These are phyloP conservation scores for Sclerotinia sclerotiorum DNA, from an alignment of 2,329 filamentous ascomycete species.

Conservation along the genomic window DNA sequence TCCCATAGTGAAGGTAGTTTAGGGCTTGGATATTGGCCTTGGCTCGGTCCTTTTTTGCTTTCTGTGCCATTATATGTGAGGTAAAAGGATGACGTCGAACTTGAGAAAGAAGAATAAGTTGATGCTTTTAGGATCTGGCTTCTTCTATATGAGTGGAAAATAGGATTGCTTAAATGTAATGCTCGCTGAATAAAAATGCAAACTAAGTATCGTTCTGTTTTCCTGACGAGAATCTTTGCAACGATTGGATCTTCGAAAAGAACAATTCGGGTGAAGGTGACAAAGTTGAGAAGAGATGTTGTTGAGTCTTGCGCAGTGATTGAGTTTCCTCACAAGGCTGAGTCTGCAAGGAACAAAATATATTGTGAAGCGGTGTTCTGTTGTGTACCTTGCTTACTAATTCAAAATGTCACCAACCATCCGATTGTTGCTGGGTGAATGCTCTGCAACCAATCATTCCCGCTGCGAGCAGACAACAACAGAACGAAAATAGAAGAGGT, in stretches of 20 bases:
- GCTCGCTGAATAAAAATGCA: neutral
- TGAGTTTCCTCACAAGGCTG: conserved; percentile 21
- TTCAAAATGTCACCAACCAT: neutral
- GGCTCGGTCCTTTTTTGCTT: conserved; percentile 55
- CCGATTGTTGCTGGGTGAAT: conserved; percentile 25
- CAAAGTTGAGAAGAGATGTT: neutral
- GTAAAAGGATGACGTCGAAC: neutral
- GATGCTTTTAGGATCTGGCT: conserved; percentile 7
- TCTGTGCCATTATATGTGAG: conserved; percentile 38
- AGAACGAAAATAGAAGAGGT: conserved; percentile 12
- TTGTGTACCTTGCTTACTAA: conserved; percentile 14
- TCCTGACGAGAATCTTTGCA: neutral
- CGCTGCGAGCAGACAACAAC: conserved; percentile 16
- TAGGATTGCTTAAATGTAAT: neutral
- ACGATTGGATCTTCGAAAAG: neutral
- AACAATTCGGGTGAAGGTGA: no score
- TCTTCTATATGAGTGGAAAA: conserved; percentile 1
- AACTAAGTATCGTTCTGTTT: neutral
- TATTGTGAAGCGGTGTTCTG: neutral
- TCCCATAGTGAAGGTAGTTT: conserved; percentile 77
- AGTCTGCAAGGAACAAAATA: conserved; percentile 10
- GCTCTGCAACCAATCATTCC: conserved; percentile 23
- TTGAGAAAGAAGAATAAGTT: conserved; percentile 22
- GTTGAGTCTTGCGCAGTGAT: neutral
- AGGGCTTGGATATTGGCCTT: conserved; percentile 76